Percentiles rank a stretch among this genome's conserved stretches.
Conservation (phyloP, 257 asterid species). For the Ophiorrhiza pumila region DNA sequence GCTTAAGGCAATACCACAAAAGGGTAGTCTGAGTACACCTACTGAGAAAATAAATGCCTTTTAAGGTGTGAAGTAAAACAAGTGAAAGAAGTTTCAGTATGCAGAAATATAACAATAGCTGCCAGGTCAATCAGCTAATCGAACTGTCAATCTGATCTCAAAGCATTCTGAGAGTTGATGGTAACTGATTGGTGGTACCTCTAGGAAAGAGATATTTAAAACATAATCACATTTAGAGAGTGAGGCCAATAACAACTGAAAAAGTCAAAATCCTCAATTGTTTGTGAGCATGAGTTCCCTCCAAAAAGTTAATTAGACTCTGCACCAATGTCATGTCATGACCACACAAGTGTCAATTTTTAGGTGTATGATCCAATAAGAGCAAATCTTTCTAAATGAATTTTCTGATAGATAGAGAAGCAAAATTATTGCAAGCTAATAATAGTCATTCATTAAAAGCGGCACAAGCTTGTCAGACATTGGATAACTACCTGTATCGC, state of each 20-base stretch:
- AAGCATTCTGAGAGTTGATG: not conserved
- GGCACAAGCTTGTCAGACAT: not conserved
- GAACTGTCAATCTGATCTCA: not conserved
- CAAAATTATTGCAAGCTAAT: not conserved
- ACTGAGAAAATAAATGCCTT: not conserved
- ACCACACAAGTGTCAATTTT: not conserved
- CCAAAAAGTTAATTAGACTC: not conserved
- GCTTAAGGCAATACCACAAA: not conserved
- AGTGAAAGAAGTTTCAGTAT: not conserved
- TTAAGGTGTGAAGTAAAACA: not conserved
- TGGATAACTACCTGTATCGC: conserved; percentile 54
- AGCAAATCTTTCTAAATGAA: not conserved
- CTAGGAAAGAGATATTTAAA: not conserved
- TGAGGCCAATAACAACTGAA: not conserved
- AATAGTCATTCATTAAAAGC: not conserved
- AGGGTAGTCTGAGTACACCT: not conserved
- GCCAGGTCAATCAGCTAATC: not conserved
- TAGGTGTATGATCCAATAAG: not conserved
- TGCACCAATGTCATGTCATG: not conserved
- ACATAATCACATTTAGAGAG: not conserved
- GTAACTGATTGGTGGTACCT: not conserved
- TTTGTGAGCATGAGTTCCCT: not conserved
- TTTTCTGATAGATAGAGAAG: not conserved
- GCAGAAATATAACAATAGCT: not conserved
- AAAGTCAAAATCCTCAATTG: not conserved